Conservation (phyloP, 2,329 filamentous ascomycete genomes). For the Colletotrichum paranaense region DNA sequence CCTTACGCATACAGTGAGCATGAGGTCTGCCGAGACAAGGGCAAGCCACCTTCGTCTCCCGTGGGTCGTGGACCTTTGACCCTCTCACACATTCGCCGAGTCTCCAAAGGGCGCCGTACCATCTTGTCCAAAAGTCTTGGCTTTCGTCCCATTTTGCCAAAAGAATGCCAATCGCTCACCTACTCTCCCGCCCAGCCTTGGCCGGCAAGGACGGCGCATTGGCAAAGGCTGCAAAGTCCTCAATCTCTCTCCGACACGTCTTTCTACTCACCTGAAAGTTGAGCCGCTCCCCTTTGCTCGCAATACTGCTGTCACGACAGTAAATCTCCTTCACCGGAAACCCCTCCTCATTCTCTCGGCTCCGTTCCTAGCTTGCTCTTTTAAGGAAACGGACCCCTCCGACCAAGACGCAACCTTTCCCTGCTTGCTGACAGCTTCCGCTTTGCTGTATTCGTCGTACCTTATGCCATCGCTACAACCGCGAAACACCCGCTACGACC, state of each 20-base stretch:
- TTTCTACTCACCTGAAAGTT: conserved; percentile 1
- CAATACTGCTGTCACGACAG: neutral
- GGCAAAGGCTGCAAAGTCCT: conserved; percentile 5
- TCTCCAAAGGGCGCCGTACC: neutral
- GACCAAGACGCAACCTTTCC: neutral
- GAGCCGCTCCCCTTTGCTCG: neutral
- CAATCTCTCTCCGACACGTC: conserved; percentile 3
- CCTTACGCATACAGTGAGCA: neutral
- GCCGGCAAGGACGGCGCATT: conserved; percentile 34
- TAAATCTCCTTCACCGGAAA: conserved; percentile 2
- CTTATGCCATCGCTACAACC: neutral
- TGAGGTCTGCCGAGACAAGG: neutral
- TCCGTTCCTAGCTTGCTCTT: conserved; percentile 8
- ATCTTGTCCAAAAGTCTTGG: conserved; percentile 22
- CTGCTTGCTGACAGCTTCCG: neutral
- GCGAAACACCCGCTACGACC: neutral
- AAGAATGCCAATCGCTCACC: conserved; percentile 25
- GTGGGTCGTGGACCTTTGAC: neutral
- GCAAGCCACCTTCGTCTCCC: neutral
- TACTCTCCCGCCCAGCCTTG: conserved; percentile 31
- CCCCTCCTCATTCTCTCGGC: neutral
- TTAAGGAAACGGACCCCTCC: conserved; percentile 18
- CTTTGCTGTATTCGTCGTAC: neutral
- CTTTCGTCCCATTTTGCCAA: conserved; percentile 22
- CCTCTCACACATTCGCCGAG: neutral